Evolutionary conservation across 306 rosid genomes (phyloP).

Genomic region (Begonia peltatifolia): DNA sequence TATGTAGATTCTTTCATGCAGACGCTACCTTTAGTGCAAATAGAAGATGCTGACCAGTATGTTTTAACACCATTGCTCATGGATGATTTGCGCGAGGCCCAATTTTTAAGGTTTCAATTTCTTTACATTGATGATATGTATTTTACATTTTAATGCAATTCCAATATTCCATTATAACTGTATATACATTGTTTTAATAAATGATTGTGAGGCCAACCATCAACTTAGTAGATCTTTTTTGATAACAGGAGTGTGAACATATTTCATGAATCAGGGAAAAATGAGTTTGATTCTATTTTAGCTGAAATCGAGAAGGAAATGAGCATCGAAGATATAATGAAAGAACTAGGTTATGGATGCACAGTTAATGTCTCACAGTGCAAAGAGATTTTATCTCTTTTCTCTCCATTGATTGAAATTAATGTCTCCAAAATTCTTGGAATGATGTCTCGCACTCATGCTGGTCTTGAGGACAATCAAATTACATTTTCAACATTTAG

Average conservation of each 20-base stretch:
- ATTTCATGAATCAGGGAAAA: conserved; percentile 43
- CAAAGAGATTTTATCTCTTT: conserved; percentile 79
- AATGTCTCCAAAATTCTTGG: conserved; percentile 77
- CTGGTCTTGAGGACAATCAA: conserved; percentile 81
- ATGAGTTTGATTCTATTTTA: conserved; percentile 87
- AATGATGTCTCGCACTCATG: conserved; percentile 56
- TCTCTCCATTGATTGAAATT: conserved; percentile 67
- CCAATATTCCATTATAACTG: no score
- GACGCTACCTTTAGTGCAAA: conserved; percentile 67
- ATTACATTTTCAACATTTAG: conserved; percentile 46
- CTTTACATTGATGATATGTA: background rate
- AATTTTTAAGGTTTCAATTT: conserved; percentile 44
- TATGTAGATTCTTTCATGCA: conserved; percentile 94
- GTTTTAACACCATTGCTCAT: conserved; percentile 68
- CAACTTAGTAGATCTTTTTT: conserved; percentile 11
- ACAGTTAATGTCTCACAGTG: conserved; percentile 69
- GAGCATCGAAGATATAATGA: conserved; percentile 90
- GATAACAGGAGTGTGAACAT: conserved; percentile 52
- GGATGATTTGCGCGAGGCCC: conserved; percentile 56
- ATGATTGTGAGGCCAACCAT: background rate
- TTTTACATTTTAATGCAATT: background rate
- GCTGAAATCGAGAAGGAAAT: conserved; percentile 95
- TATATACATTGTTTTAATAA: no score
- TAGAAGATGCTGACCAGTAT: conserved; percentile 41
- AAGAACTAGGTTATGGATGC: conserved; percentile 98